Base-by-base conservation (phyloP, 768 basidiomycete species). In the Termitomyces sp. region DNA sequence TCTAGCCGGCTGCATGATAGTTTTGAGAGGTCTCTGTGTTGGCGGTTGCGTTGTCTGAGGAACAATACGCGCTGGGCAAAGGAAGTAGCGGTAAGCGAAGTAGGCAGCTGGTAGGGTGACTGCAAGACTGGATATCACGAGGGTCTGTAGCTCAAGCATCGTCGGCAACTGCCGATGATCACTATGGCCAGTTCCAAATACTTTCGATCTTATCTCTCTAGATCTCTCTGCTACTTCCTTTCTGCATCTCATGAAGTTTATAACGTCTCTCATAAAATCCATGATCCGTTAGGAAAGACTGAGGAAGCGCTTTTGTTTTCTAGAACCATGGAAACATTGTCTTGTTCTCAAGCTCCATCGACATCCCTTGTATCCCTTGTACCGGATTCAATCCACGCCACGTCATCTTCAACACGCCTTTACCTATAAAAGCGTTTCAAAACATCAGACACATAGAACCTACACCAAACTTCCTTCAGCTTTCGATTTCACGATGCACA, bases 1-100 rank as follows among this genome's bases (percentile, higher is more conserved):
- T 64, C 76, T 70, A 26, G 86, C 74, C 9, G 88, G 67, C 67
- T 90, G 87, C 89, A 92, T 91, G 69, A 92, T 81, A 26, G 82
- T 77, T 69, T 82, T 87, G 10, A 72, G 55, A 12, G 74, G 70
- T 29, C 68, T 53, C 68, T 64, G 61, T 46, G 56, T 16, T 8
- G 65, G 62, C 59, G 70, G 51, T 64, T 69, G n/a, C 61, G 59
- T 61, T 44, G 67, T 68, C 39, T 59, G 58, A 52, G 54, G 56
- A n/a, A 56, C 27, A 8, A n/a, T 5, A 50, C 41, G 57, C 12
- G 58, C 14, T 54, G 58, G n/a, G 53, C 39, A 24, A 46, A 43
- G 50, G 46, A 49, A 61, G 36, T 59, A 60, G 52, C 64, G 65
- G 55, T 64, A 69, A 32, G 61, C 44, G 60, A 71, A 61, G 59